Evolutionary conservation across 202 grass and related monocot genomes (phyloP).

Genomic region (Carex arenaria): DNA sequence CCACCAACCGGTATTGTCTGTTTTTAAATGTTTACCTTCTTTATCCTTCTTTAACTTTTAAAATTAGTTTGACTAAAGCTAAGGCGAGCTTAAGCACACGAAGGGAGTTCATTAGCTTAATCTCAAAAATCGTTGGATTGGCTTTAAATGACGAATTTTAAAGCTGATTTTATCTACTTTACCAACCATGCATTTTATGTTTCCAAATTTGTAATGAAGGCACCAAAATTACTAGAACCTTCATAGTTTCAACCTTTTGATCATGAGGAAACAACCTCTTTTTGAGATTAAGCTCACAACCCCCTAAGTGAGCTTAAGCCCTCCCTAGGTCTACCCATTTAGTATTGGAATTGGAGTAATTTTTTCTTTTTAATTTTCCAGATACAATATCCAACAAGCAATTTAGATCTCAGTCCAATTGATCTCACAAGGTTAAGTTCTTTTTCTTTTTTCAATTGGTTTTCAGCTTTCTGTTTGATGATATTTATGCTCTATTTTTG

Average conservation of each 20-base stretch:
- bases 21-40: background rate
- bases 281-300: background rate
- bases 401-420: conserved; percentile 45
- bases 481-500: background rate
- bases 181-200: background rate
- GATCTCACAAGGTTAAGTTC: conserved; percentile 36
- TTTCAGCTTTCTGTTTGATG: background rate
- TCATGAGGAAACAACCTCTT: background rate
- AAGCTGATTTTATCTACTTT: background rate
- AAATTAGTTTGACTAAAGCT: background rate
- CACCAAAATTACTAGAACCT: background rate
- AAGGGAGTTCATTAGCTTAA: background rate
- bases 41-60: background rate
- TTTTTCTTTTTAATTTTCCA: conserved; percentile 15
- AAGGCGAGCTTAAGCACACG: background rate
- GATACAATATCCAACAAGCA: conserved; percentile 48
- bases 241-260: background rate
- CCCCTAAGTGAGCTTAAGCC: background rate
- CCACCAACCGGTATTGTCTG: conserved; percentile 29
- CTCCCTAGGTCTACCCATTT: background rate
- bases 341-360: background rate
- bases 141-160: background rate
- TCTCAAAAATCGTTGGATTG: background rate
- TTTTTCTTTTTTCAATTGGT: background rate
- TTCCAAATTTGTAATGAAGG: background rate